Evolutionary conservation across 2,329 filamentous ascomycete species (phyloP).

Genomic region (Claviceps cyperi): DNA sequence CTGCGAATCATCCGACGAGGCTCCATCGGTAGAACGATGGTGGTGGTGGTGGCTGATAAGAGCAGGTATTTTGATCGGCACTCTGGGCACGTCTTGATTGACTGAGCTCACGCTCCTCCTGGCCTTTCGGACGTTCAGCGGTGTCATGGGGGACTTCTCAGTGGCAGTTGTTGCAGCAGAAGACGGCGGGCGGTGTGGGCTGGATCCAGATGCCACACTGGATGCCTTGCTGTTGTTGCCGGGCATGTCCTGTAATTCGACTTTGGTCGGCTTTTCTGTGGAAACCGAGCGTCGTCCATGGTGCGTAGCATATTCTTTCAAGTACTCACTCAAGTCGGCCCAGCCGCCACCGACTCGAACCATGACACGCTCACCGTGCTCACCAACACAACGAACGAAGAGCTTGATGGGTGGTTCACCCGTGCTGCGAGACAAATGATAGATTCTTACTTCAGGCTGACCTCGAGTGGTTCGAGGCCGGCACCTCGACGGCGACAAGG

Average conservation of each 20-base stretch:
- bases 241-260: slow-evolving; percentile 42
- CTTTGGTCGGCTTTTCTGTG: slow-evolving; percentile 29
- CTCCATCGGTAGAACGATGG: slow-evolving; percentile 21
- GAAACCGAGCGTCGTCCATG: slow-evolving; percentile 58
- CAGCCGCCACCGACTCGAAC: slow-evolving; percentile 96
- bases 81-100: slow-evolving; percentile 16
- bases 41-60: slow-evolving; percentile 12
- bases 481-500: slow-evolving; percentile 49
- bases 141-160: slow-evolving; percentile 26
- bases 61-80: slow-evolving; percentile 29
- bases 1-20: slow-evolving; percentile 29
- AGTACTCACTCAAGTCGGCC: slow-evolving; percentile 89
- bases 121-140: slow-evolving; percentile 40
- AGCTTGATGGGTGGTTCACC: slow-evolving; percentile 85
- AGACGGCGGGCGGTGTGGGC: slow-evolving; percentile 25
- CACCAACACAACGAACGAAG: slow-evolving; percentile 83
- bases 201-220: slow-evolving; percentile 19
- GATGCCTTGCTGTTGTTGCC: slow-evolving; percentile 15
- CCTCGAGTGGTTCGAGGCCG: slow-evolving; percentile 34
- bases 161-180: slow-evolving; percentile 19
- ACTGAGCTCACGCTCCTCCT: slow-evolving; percentile 29
- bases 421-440: slow-evolving; percentile 74
- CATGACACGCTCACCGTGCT: slow-evolving; percentile 86
- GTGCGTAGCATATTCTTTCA: slow-evolving; percentile 84
- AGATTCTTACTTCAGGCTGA: slow-evolving; percentile 72